phyloP scores from a whole-genome alignment of 2,329 filamentous ascomycete genomes.

The Penicillium sp. region DNA sequence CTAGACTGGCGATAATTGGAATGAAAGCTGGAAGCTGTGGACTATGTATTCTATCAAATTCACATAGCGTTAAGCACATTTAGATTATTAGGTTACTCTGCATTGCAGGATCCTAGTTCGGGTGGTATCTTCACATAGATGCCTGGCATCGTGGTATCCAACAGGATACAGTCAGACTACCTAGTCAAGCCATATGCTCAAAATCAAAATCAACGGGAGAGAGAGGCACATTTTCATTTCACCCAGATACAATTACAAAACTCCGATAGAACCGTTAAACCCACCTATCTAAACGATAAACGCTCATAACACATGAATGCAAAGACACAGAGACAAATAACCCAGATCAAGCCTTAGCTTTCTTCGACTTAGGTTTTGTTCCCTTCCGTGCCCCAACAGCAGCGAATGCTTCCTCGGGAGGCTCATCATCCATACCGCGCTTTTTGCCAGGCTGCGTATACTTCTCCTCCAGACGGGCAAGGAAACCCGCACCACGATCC shows the following conservation, averaged over 20 bases:
- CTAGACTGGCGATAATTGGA: background rate
- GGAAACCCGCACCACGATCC: constrained; percentile 60
- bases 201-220: background rate
- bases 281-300: background rate
- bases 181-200: background rate
- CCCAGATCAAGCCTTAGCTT: constrained; percentile 19
- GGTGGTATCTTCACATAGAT: background rate
- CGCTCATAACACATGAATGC: constrained; percentile 9
- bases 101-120: background rate
- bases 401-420: constrained; percentile 62
- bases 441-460: constrained; percentile 57
- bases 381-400: constrained; percentile 39
- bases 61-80: too few species aligned
- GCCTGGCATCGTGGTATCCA: background rate
- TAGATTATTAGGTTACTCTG: background rate
- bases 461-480: constrained; percentile 75
- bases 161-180: background rate
- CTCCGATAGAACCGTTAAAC: constrained; percentile 5
- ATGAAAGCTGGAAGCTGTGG: background rate
- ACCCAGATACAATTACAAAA: constrained; percentile 3
- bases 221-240: background rate
- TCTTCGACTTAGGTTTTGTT: constrained; percentile 34
- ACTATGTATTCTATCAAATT: background rate
- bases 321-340: background rate
- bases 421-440: constrained; percentile 52